Base-by-base conservation (phyloP, 495 filamentous ascomycete genomes). In the Pyrenopolyporus hunteri region DNA sequence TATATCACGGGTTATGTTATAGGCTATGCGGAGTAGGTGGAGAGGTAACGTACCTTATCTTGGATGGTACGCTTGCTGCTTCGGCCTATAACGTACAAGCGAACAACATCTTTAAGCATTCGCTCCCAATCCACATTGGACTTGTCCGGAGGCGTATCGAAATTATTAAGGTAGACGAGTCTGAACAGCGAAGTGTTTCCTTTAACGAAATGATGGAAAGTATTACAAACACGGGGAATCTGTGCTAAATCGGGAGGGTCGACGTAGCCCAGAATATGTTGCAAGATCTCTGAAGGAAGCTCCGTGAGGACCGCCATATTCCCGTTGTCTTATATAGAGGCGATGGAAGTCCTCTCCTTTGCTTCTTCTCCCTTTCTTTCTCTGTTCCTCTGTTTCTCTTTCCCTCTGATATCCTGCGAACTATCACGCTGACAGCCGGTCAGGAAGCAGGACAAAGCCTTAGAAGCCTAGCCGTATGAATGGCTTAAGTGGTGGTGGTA, bases 251-350 rank as follows among this genome's bases (percentile, higher is more conserved):
- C 84, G 25, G 70, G 57, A 1, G 82, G 81, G n/a, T 82, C 71
- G n/a, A 84, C 68, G 47, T 79, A 76, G 42, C 67, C 56, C 33
- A 88, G 72, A 50, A 88, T 81, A 55, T 76, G 70, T 57, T 85
- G 80, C 22, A 87, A 58, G 39, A 86, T 77, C 70, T 88, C 85
- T n/a, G 80, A 75, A 4, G 81, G 82, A 6, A 84, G 74, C n/a
- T 74, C 70, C 6, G 69, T 74, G 1, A 79, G 46, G 36, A 56
- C 56, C 11, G 59, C 64, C 73, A 74, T 77, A 17, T 56, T 57
- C 32, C 19, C 8, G 29, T 10, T 31, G 28, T 56, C 10, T 16
- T 29, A 13, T 26, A 7, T 6, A 28, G 47, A n/a, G 32, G 39
- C 4, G 29, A 53, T 37, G 29, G 54, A 47, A 19, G 14, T 5